Conservation (phyloP, 306 rosid genomes). For the Fragaria vesca region DNA sequence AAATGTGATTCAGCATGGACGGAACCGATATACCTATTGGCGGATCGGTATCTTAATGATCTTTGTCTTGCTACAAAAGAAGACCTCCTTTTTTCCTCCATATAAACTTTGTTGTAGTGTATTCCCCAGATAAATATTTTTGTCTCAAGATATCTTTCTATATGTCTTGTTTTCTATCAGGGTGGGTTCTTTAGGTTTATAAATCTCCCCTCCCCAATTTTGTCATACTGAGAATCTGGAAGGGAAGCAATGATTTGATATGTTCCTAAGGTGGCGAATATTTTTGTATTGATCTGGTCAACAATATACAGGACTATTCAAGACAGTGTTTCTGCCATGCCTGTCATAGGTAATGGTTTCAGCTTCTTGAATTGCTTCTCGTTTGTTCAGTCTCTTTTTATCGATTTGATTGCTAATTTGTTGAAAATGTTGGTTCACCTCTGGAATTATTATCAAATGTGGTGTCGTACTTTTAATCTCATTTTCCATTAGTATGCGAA, state of each 20-base stretch:
- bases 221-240: constrained; percentile 1
- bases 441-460: neutral
- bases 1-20: constrained; percentile 18
- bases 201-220: constrained; percentile 6
- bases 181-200: neutral
- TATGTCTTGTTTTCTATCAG: constrained; percentile 12
- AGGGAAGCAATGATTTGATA: neutral
- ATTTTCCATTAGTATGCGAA: too few species aligned
- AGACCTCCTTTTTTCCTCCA: constrained; percentile 10
- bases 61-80: neutral
- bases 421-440: neutral
- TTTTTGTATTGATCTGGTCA: constrained; percentile 19
- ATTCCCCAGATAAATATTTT: constrained; percentile 5
- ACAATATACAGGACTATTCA: constrained; percentile 29
- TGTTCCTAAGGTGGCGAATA: neutral
- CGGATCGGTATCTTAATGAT: constrained; percentile 24
- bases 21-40: constrained; percentile 15
- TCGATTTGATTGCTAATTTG: neutral
- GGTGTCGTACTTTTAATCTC: too few species aligned
- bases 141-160: neutral
- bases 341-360: neutral
- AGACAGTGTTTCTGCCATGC: neutral
- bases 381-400: neutral
- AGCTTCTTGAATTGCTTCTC: neutral
- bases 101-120: neutral